Evolutionary conservation across 1,139 yeast genomes (phyloP), one percentile per base, ranked within the genome.

Genomic region (Yamadazyma blattariae): DNA sequence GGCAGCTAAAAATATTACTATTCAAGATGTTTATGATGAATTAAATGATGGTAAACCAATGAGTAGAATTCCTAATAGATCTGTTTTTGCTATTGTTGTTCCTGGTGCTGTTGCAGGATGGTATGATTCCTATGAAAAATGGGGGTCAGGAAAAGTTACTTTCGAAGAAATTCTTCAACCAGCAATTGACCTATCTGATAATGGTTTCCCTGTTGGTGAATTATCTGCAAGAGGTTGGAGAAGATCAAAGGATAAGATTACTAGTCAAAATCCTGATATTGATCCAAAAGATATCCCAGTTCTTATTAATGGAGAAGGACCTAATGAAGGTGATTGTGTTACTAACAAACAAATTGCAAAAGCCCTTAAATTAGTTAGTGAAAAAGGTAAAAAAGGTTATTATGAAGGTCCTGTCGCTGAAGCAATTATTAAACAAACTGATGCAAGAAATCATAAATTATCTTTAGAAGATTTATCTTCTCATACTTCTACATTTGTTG

Each of bases 111-210:
- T 50, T 23, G 55, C 54, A 14, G 54, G 52, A 10, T 52, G 57
- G 57, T 47, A 49, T 30, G 54, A 85, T 54, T 76, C 87, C 1
- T 60, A 72, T 32, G 77, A 74, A 28, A 60, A 60, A 41, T 85
- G 90, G 88, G 95, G 95, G 1, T 78, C 85, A 26, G 83, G 85
- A 2, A 77, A 75, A 9, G 77, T 85, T 12, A 49, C 77, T 0
- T 59, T 85, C 48, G 73, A 55, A 4, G 80, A 84, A 40, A 67
- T 83, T 23, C 61, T 84, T 27, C 69, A 69, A 37, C 92, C 95
- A 2, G 90, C 92, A 0, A 79, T 82, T 37, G 77, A 77, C 7
- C 61, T 85, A 44, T 88, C 92, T 8, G 79, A 77, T 38, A 49
- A 71, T 30, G 95, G 95, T 1, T 81, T 71, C 46, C 81, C 82